Evolutionary conservation across 495 filamentous ascomycete genomes (phyloP).

Genomic region (Symbiotaphrina buchneri): DNA sequence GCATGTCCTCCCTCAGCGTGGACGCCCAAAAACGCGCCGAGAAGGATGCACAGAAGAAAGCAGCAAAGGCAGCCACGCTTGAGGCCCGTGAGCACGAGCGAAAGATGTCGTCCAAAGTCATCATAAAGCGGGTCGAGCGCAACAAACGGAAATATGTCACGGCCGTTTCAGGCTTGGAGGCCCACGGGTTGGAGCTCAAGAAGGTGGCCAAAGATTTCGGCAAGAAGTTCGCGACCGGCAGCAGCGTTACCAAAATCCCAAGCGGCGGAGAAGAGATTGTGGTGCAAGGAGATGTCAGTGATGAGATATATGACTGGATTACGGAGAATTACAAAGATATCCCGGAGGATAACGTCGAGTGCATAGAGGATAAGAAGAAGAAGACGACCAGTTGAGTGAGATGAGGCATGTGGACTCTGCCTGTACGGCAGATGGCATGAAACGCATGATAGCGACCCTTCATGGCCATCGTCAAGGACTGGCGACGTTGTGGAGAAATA

Average conservation of each 20-base stretch:
- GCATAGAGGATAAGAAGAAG: slow-evolving; percentile 88
- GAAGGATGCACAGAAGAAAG: slow-evolving; percentile 87
- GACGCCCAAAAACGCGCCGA: slow-evolving; percentile 80
- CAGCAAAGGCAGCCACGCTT: slow-evolving; percentile 68
- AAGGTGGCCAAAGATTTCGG: slow-evolving; percentile 77
- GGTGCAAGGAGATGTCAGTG: slow-evolving; percentile 90
- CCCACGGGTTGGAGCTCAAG: slow-evolving; percentile 80
- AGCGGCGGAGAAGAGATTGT: slow-evolving; percentile 78
- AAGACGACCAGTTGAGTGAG: too few relatives aligned
- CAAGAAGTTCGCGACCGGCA: slow-evolving; percentile 85
- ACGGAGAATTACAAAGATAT: slow-evolving; percentile 64
- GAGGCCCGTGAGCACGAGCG: slow-evolving; percentile 60
- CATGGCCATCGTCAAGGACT: too few relatives aligned
- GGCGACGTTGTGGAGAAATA: too few relatives aligned
- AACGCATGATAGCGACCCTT: too few relatives aligned
- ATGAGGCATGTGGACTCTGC: too few relatives aligned
- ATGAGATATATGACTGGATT: slow-evolving; percentile 81
- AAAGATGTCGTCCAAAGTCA: slow-evolving; percentile 57
- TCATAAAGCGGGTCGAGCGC: slow-evolving; percentile 89
- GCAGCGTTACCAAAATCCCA: slow-evolving; percentile 63
- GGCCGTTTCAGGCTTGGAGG: slow-evolving; percentile 68
- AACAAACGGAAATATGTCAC: slow-evolving; percentile 97
- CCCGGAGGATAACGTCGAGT: slow-evolving; percentile 83
- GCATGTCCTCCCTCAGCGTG: slow-evolving; percentile 62
- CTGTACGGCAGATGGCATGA: too few relatives aligned